Base-by-base conservation (phyloP, 441 rosid genomes). In the Corymbia citriodora region DNA sequence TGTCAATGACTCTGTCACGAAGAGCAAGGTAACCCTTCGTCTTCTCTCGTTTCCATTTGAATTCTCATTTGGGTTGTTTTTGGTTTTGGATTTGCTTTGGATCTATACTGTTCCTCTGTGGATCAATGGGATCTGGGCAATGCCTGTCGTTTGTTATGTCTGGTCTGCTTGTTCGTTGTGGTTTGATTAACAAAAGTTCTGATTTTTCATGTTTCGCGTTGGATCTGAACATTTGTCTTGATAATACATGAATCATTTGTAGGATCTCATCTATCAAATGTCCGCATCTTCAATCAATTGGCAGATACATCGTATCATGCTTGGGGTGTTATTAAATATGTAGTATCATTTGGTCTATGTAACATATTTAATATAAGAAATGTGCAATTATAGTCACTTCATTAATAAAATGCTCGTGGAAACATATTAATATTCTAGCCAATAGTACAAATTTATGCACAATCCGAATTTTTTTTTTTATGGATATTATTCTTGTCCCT, bases 1-100 rank as follows among this genome's bases (percentile, higher is more conserved):
- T 49, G 85, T 98, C 88, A 97, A 97, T 25, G 99, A 97, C 91
- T 97, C 99, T 31, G 99, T 98, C 89, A 98, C 99, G 70, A 98
- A 98, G 99, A 97, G 99, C 99, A 97, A 98, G 99, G 98, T 97
- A 93, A 17, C 15, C 96, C 21, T 63, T 36, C 61, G 10, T 2
- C 10, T 21, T 40, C 27, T 31, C 59, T 3, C 53, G 31, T 33
- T 87, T 45, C 50, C 68, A 3, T 12, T 65, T 4, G 11, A 27
- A 59, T 59, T 49, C 11, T 33, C 68, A 12, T 7, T 10, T 52
- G n/a, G 19, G 27, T 6, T 14, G 31, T 31, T 14, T 31, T 9
- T 49, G 50, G 50, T 17, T 29, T 83, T 52, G 49, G 81, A 89
- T 89, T 50, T 72, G 40, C 85, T 45, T 79, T 59, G 29, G 68